These are phyloP conservation scores for Xylariaceae sp. DNA, from an alignment of 2,329 filamentous ascomycete genomes.

Conservation along the genomic window DNA sequence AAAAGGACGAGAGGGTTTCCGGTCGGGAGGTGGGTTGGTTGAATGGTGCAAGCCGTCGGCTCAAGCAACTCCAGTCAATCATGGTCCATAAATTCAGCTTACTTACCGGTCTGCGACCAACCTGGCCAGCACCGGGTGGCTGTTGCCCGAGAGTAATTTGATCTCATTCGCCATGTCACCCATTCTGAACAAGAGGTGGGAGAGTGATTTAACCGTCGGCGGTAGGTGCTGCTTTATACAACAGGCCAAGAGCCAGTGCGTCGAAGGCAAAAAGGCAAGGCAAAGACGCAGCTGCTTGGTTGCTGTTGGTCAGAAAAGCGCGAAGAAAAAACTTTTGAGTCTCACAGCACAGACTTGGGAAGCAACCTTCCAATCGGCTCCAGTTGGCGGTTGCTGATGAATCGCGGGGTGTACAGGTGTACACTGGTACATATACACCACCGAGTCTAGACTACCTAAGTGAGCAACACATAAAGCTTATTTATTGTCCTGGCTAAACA, in stretches of 20 bases:
- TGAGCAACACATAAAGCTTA: too few species aligned
- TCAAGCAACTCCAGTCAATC: too few species aligned
- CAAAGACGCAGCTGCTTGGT: constrained; percentile 2
- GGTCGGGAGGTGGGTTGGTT: too few species aligned
- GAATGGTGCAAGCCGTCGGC: too few species aligned
- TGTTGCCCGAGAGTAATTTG: constrained; percentile 37
- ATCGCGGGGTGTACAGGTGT: constrained; percentile 16
- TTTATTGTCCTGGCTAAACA: too few species aligned
- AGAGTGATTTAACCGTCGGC: background rate
- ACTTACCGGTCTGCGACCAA: constrained; percentile 35
- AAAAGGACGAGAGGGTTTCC: too few species aligned
- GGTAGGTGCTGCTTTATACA: constrained; percentile 11
- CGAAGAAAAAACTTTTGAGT: constrained; percentile 11
- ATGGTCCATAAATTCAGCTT: constrained; percentile 1
- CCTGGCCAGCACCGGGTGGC: constrained; percentile 34
- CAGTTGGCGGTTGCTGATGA: constrained; percentile 11
- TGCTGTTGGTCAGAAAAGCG: constrained; percentile 3
- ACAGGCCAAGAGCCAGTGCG: constrained; percentile 1
- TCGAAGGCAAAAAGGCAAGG: constrained; percentile 4
- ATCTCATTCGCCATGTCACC: constrained; percentile 33
- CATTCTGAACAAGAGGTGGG: constrained; percentile 14
- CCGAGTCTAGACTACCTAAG: too few species aligned
- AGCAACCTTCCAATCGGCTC: constrained; percentile 17
- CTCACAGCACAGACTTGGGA: constrained; percentile 4
- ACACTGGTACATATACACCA: too few species aligned